Evolutionary conservation across 2,329 filamentous ascomycete species (phyloP).

Genomic region (Byssochlamys sp.): DNA sequence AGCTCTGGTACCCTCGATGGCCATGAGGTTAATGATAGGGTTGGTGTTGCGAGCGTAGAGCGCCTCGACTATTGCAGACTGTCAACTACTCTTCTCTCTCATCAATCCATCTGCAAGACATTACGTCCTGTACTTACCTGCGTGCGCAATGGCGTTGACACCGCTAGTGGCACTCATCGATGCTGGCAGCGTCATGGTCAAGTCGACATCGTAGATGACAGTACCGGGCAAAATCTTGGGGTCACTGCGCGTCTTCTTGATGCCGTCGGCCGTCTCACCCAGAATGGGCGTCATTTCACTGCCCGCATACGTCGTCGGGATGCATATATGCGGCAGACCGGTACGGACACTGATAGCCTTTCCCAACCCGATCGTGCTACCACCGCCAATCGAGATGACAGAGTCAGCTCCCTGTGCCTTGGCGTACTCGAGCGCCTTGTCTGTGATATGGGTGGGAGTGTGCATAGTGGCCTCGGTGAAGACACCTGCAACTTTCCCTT

Average conservation of each 20-base stretch:
- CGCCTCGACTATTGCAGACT: slow-evolving; percentile 43
- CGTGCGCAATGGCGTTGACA: slow-evolving; percentile 58
- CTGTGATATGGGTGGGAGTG: slow-evolving; percentile 50
- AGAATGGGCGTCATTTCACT: slow-evolving; percentile 58
- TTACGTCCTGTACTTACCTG: slow-evolving; percentile 28
- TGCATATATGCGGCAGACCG: slow-evolving; percentile 48
- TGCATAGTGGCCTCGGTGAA: slow-evolving; percentile 55
- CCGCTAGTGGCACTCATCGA: slow-evolving; percentile 49
- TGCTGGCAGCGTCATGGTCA: slow-evolving; percentile 50
- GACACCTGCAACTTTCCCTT: slow-evolving; percentile 39
- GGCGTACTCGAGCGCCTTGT: slow-evolving; percentile 45
- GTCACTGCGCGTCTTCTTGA: slow-evolving; percentile 50
- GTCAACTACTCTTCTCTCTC: background rate
- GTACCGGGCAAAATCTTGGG: slow-evolving; percentile 51
- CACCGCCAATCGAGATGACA: slow-evolving; percentile 53
- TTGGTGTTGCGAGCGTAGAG: slow-evolving; percentile 54
- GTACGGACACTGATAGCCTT: slow-evolving; percentile 49
- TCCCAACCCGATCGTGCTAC: slow-evolving; percentile 54
- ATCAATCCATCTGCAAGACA: background rate
- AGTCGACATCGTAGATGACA: slow-evolving; percentile 56
- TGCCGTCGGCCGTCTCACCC: slow-evolving; percentile 50
- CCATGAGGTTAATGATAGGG: slow-evolving; percentile 50
- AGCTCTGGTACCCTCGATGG: slow-evolving; percentile 47
- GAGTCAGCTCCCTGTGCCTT: slow-evolving; percentile 41
- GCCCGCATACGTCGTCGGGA: slow-evolving; percentile 54